Evolutionary conservation across 108 stramenopile genomes (phyloP).

Genomic region (Cyclostephanos invisitatus): DNA sequence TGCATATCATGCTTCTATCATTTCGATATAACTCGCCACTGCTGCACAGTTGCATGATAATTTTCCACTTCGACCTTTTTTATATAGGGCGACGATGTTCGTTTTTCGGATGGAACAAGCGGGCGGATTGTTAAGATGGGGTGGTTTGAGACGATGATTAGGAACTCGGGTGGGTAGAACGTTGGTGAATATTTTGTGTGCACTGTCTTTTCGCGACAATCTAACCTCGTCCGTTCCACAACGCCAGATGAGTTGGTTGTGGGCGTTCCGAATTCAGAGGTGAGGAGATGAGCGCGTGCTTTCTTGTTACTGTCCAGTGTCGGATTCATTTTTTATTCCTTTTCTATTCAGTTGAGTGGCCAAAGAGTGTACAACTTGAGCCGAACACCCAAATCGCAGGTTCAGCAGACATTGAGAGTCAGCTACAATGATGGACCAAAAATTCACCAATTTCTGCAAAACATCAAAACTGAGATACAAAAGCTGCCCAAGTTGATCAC

Average conservation of each 20-base stretch:
- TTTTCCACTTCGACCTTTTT: not conserved
- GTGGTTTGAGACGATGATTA: constrained; percentile 39
- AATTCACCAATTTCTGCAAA: constrained; percentile 52
- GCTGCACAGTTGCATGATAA: not conserved
- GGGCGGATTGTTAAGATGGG: constrained; percentile 41
- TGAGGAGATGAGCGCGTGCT: constrained; percentile 1
- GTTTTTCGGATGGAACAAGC: constrained; percentile 43
- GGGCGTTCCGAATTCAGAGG: constrained; percentile 25
- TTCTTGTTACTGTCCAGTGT: constrained; percentile 25
- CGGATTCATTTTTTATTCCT: constrained; percentile 45
- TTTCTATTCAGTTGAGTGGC: constrained; percentile 43
- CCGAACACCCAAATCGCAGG: constrained; percentile 60
- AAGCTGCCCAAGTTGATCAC: constrained; percentile 59
- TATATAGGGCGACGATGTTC: constrained; percentile 52
- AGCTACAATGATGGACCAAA: constrained; percentile 57
- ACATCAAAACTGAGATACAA: constrained; percentile 68
- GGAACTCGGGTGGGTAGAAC: constrained; percentile 42
- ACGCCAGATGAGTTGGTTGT: constrained; percentile 41
- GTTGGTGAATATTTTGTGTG: no score
- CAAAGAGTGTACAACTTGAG: constrained; percentile 64
- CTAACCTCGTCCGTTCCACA: not conserved
- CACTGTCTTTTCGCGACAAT: not conserved
- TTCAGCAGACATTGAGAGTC: constrained; percentile 61
- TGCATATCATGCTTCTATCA: not conserved
- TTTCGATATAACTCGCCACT: not conserved